Evolutionary conservation across 345 rosid genomes (phyloP), one percentile per base, ranked within the genome.

Genomic region (Camelina sativa): DNA sequence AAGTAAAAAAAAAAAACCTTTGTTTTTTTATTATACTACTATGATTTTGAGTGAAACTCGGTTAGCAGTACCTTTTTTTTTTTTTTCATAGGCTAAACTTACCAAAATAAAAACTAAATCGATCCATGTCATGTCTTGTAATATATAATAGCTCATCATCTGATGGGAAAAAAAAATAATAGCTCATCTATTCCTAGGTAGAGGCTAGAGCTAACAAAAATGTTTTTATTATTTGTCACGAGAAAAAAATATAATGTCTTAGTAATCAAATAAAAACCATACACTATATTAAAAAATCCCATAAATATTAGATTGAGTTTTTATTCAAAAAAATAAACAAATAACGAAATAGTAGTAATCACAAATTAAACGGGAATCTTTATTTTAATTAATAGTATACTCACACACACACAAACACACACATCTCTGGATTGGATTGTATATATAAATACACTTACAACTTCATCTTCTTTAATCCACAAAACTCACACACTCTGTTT

Each of bases 151-250:
- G n/a, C n/a, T n/a, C n/a, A n/a, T n/a, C n/a, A n/a, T n/a, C n/a
- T n/a, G n/a, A n/a, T n/a, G n/a, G n/a, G n/a, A n/a, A n/a, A n/a
- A n/a, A n/a, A n/a, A n/a, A n/a, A n/a, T n/a, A n/a, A n/a, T 37
- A 63, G 75, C 69, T 54, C 48, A 50, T 62, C 69, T 52, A 67
- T 20, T 40, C 37, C 8, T 73, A 75, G 75, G 46, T 63, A 50
- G n/a, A 65, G 62, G 40, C 67, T 71, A 65, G 20, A 65, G 37
- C 11, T 17, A 76, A 64, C 60, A 46, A 55, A 55, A 46, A 70
- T 47, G 67, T 71, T 64, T 65, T 57, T n/a, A 55, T 71, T 71
- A 25, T 71, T 77, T 58, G 80, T 77, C 76, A 77, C 76, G 67
- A 48, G 80, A 64, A 19, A 57, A 55, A 75, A 62, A 69, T 40